phyloP scores from a whole-genome alignment of 805 yeast genomes.

The Metschnikowia peoriensis region DNA sequence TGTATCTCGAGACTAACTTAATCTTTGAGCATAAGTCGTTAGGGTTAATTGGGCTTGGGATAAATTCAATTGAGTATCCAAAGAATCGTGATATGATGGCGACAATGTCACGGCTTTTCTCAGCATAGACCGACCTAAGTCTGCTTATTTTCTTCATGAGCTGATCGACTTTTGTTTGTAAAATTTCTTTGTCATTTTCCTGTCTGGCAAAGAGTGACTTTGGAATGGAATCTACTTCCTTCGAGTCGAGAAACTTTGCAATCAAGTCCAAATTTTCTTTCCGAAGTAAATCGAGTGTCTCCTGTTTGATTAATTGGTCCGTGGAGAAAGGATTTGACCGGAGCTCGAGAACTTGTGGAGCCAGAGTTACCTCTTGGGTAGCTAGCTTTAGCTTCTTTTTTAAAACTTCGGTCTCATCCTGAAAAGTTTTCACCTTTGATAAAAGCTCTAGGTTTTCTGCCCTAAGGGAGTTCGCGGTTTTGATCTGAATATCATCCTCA shows the following conservation, averaged over 20 bases:
- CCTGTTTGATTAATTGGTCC: conserved; percentile 60
- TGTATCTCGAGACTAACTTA: conserved; percentile 50
- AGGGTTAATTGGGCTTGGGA: conserved; percentile 43
- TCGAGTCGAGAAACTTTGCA: conserved; percentile 20
- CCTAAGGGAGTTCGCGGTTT: conserved; percentile 32
- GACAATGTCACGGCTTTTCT: conserved; percentile 69
- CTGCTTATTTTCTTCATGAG: conserved; percentile 53
- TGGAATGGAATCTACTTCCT: conserved; percentile 45
- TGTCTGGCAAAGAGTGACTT: conserved; percentile 61
- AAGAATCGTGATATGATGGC: conserved; percentile 63
- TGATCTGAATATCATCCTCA: conserved; percentile 12
- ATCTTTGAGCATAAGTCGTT: conserved; percentile 50
- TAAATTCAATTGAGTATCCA: conserved; percentile 72
- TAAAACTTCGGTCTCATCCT: conserved; percentile 34
- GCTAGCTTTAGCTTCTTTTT: conserved; percentile 34
- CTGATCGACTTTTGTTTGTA: conserved; percentile 48
- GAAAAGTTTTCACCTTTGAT: conserved; percentile 35
- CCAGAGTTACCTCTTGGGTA: conserved; percentile 18
- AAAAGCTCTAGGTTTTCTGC: conserved; percentile 40
- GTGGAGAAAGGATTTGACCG: conserved; percentile 61
- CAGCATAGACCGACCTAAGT: conserved; percentile 54
- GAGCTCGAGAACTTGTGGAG: conserved; percentile 53
- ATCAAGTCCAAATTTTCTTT: conserved; percentile 60
- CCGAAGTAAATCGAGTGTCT: conserved; percentile 48
- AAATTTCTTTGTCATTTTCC: conserved; percentile 48